Evolutionary conservation across 2,329 filamentous ascomycete genomes (phyloP).

Genomic region (Dactylellina haptotyla): DNA sequence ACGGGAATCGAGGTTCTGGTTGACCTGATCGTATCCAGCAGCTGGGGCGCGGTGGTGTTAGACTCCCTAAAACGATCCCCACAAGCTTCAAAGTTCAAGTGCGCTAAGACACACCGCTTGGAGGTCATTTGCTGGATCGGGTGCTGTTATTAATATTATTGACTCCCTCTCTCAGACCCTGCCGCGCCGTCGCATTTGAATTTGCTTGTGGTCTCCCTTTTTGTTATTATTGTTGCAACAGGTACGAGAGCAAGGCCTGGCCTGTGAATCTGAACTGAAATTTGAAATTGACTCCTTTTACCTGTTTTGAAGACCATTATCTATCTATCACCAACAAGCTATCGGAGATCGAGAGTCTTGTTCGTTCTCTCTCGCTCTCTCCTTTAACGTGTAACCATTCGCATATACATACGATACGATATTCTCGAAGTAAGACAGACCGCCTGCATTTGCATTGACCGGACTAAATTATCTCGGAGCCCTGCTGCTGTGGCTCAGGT

Average conservation of each 20-base stretch:
- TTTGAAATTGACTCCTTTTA: no score
- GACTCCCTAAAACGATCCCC: constrained; percentile 45
- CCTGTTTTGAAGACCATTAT: no score
- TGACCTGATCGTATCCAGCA: constrained; percentile 24
- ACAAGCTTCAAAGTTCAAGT: constrained; percentile 20
- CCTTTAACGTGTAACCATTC: no score
- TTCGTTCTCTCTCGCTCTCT: no score
- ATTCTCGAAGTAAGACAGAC: neutral
- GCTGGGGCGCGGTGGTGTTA: constrained; percentile 1
- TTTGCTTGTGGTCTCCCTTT: constrained; percentile 10
- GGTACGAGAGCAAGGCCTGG: neutral
- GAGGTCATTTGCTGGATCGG: constrained; percentile 33
- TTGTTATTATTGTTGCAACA: neutral
- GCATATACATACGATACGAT: no score
- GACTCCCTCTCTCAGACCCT: no score
- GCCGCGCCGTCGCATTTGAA: constrained; percentile 33
- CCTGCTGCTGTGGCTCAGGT: constrained; percentile 6
- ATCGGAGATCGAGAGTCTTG: no score
- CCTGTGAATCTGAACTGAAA: neutral
- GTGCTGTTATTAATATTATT: constrained; percentile 42
- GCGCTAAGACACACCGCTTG: constrained; percentile 46
- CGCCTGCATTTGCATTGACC: constrained; percentile 28
- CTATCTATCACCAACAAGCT: no score
- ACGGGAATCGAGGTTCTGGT: neutral
- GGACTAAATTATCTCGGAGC: neutral